A percentile compares a stretch with the other conserved stretches of the same genome.
Conservation (phyloP, 129 eudicot genomes). For the Flaveria sonorensis region DNA sequence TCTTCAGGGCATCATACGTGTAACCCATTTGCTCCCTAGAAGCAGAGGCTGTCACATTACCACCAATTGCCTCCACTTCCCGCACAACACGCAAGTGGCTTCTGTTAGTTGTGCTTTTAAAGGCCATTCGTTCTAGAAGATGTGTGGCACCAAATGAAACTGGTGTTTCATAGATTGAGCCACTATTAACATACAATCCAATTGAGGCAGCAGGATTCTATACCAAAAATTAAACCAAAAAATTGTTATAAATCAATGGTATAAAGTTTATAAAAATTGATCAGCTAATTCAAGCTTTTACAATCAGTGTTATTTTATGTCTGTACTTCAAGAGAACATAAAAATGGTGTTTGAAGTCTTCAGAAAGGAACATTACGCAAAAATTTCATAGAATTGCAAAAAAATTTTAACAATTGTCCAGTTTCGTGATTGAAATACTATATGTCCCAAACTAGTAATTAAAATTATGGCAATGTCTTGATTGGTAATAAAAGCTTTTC, state of each 20-base stretch:
- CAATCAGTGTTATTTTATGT: not conserved
- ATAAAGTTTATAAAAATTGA: conserved; percentile 8
- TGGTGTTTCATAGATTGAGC: conserved; percentile 84
- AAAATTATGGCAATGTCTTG: not conserved
- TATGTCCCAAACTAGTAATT: not conserved
- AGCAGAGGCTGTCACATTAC: conserved; percentile 67
- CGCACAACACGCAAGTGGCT: conserved; percentile 84
- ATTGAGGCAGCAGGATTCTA: conserved; percentile 86
- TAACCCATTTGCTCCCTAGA: conserved; percentile 90
- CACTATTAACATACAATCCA: conserved; percentile 75
- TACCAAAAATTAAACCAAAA: conserved; percentile 3
- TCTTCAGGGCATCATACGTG: conserved; percentile 73
- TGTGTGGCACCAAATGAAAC: conserved; percentile 70
- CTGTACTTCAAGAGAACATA: not conserved
- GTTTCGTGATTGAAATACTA: not conserved
- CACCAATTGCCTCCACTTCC: conserved; percentile 96
- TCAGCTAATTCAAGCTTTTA: not conserved
- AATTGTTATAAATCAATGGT: conserved; percentile 6
- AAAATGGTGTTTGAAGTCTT: not conserved
- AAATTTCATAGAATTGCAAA: not conserved
- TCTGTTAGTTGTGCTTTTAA: conserved; percentile 76
- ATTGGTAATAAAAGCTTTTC: not conserved
- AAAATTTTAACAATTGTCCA: not conserved
- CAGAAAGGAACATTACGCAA: not conserved
- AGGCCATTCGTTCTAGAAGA: conserved; percentile 91